Conservation (phyloP, 2,329 filamentous ascomycete genomes). For the Pezicula neosporulosa region DNA sequence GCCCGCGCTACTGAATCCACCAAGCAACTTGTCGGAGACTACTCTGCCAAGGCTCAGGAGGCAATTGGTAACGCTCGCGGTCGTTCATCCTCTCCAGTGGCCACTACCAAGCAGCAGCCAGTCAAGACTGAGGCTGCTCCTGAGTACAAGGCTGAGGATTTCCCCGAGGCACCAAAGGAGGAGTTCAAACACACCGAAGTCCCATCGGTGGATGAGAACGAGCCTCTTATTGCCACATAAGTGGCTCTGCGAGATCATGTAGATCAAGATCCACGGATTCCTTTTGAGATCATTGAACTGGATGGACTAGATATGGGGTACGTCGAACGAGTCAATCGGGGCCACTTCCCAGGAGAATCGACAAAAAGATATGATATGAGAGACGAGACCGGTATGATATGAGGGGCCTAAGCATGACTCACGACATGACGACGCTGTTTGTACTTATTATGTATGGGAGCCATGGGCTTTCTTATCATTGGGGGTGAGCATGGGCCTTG, state of each 20-base stretch:
- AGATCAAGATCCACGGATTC: neutral
- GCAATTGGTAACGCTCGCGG: conserved; percentile 47
- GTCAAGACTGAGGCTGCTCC: conserved; percentile 16
- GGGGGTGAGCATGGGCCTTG: neutral
- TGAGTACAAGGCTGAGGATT: conserved; percentile 23
- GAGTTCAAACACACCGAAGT: conserved; percentile 21
- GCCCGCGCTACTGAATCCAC: conserved; percentile 58
- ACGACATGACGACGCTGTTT: conserved; percentile 1
- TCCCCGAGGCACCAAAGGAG: conserved; percentile 27
- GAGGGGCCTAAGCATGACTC: conserved; percentile 1
- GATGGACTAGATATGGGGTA: neutral
- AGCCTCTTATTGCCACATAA: conserved; percentile 25
- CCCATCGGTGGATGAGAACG: conserved; percentile 15
- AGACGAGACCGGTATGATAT: neutral
- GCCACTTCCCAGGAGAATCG: neutral
- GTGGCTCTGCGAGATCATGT: neutral
- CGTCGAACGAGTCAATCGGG: neutral
- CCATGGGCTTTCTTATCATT: neutral
- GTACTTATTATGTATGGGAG: conserved; percentile 1
- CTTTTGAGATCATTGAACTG: neutral
- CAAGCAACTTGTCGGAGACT: conserved; percentile 67
- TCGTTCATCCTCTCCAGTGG: conserved; percentile 23
- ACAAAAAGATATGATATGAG: neutral
- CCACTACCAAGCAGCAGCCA: conserved; percentile 12
- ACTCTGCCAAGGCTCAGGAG: conserved; percentile 64